Base-by-base conservation (phyloP, 371 early-diverging fungal species). In the Conidiobolus incongruus region DNA sequence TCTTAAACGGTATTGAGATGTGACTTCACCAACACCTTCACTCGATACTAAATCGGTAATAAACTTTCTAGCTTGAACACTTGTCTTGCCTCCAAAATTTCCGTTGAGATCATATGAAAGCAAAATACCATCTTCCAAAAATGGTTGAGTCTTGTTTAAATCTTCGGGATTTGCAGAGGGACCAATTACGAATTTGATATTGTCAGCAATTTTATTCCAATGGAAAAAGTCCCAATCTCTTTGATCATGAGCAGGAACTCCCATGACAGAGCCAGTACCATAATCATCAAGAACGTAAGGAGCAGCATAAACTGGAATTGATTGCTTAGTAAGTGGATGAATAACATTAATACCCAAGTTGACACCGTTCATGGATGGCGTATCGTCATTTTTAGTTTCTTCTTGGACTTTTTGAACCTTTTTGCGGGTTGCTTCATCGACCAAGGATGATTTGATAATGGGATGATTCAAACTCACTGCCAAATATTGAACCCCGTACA, bases 191-290 rank as follows among this genome's bases (percentile, higher is more conserved):
- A 59, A 57, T 10, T 52, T 50, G 5, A 59, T 46, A 2, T 60
- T 42, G 5, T 61, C 51, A 38, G 43, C 28, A 39, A 45, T 0
- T 5, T 52, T 38, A 36, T 75, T 73, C 21, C 44, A 48, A 17
- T 57, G 55, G 37, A 72, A 70, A 53, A 84, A 82, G 31, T 70
- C 67, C 51, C 63, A 68, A 55, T 85, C 86, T 16, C 82, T 65
- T 46, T 66, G 61, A 47, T 85, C 86, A 49, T 84, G 84, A 4
- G 70, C 81, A 6, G 86, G 85, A 2, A 83, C 86, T 29, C 77
- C 83, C 86, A 86, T 86, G 21, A 86, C 79, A 2, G 84, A 81
- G 11, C 85, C 85, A 0, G 82, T 77, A 1, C 82, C 83, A 52
- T 85, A 85, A 35, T 76, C 75, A 0, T 73, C 62, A 4, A 83